Conservation (phyloP, 352 stramenopile genomes). For the Globisporangium paddicum region DNA sequence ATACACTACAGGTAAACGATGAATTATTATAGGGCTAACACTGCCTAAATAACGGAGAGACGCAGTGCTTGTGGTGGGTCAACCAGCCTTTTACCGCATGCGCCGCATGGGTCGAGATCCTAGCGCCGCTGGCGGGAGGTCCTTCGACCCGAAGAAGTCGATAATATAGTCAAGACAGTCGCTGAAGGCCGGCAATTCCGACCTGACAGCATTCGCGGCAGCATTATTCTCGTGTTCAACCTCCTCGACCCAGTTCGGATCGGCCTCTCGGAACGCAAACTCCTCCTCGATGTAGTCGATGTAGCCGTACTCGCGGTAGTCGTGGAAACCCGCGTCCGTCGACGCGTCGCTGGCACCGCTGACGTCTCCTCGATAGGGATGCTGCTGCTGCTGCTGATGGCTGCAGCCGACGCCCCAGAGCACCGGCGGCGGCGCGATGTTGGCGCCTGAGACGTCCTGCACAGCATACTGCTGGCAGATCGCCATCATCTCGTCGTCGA, state of each 20-base stretch:
- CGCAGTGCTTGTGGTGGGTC: too few species aligned
- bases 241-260: neutral
- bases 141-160: constrained; percentile 1
- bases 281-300: constrained; percentile 2
- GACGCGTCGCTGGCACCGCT: neutral
- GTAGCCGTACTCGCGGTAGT: constrained; percentile 2
- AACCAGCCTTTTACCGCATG: neutral
- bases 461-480: neutral
- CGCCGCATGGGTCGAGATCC: neutral
- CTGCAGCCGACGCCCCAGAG: neutral
- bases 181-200: constrained; percentile 4
- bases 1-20: too few species aligned
- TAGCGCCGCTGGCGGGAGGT: neutral
- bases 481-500: neutral
- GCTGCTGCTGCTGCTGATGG: neutral
- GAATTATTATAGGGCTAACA: too few species aligned
- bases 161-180: constrained; percentile 7
- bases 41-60: too few species aligned
- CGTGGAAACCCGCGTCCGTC: neutral
- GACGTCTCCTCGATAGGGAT: neutral
- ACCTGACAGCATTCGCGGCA: neutral
- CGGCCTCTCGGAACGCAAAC: neutral
- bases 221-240: neutral
- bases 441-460: neutral
- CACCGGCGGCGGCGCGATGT: neutral